A percentile compares a stretch with the other conserved stretches of the same genome.
These are phyloP conservation scores for Neopestalotiopsis sp. DNA, from an alignment of 2,329 filamentous ascomycete genomes.

Conservation along the genomic window DNA sequence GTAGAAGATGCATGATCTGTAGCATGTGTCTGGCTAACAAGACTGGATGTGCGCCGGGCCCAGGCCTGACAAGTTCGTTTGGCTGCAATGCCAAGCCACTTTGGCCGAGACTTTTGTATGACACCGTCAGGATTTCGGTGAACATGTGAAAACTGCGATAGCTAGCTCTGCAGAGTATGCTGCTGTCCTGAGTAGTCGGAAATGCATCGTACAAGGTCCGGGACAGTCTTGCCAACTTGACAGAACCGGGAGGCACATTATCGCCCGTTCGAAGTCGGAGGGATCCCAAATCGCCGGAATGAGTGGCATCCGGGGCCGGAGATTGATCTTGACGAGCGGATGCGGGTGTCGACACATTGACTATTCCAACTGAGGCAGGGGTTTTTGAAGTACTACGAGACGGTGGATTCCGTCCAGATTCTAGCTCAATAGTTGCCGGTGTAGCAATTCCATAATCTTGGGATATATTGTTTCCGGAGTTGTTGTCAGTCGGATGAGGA, in stretches of 20 bases:
- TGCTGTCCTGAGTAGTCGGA: constrained; percentile 24
- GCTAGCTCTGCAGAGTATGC: constrained; percentile 21
- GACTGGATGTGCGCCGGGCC: constrained; percentile 39
- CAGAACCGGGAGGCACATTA: background rate
- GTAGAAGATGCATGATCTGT: constrained; percentile 41
- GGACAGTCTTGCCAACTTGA: constrained; percentile 23
- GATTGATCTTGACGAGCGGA: no score
- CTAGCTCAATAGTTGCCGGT: no score
- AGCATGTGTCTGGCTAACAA: constrained; percentile 47
- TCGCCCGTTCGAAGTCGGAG: background rate
- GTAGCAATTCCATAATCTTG: no score
- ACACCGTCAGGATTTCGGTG: constrained; percentile 28
- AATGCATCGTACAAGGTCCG: constrained; percentile 24
- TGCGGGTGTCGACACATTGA: no score
- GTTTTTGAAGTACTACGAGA: no score
- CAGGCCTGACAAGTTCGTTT: constrained; percentile 19
- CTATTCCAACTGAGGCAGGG: no score
- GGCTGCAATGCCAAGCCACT: constrained; percentile 19
- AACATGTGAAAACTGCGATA: constrained; percentile 23
- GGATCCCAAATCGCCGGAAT: no score
- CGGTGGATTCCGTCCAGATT: no score
- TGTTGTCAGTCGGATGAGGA: no score
- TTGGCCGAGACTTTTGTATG: no score
- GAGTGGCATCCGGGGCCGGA: no score
- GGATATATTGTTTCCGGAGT: no score